phyloP scores from a whole-genome alignment of 2,329 filamentous ascomycete genomes.

The Apiospora aurea region DNA sequence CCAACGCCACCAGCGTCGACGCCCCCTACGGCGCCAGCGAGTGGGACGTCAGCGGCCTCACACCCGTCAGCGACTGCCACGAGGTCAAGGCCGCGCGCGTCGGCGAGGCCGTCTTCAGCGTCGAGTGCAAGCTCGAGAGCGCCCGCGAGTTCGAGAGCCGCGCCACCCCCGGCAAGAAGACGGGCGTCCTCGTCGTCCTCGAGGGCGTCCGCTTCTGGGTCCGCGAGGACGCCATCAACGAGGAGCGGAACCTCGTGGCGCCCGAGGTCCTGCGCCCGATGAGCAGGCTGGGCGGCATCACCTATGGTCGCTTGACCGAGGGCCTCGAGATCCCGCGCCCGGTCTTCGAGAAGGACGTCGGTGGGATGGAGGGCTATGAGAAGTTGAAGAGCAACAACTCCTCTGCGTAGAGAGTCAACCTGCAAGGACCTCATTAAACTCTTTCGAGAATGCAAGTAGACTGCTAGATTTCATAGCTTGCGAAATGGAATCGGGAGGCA shows the following conservation, averaged over 20 bases:
- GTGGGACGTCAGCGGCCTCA: conserved; percentile 81
- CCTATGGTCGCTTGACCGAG: conserved; percentile 76
- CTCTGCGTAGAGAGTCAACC: background rate
- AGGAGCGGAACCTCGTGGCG: conserved; percentile 77
- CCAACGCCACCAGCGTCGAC: conserved; percentile 82
- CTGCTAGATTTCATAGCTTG: background rate
- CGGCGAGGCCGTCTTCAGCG: conserved; percentile 80
- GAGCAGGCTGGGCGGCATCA: conserved; percentile 83
- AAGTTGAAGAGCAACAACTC: conserved; percentile 52
- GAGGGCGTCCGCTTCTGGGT: conserved; percentile 91
- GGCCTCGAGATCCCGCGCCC: conserved; percentile 75
- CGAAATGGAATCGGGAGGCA: background rate
- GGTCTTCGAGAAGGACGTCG: conserved; percentile 59
- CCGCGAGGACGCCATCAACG: conserved; percentile 84
- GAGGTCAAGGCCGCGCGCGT: conserved; percentile 77
- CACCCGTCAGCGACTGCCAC: conserved; percentile 67
- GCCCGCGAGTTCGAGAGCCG: conserved; percentile 79
- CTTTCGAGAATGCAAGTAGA: background rate
- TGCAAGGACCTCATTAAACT: background rate
- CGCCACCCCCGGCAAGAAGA: conserved; percentile 74
- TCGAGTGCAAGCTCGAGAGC: conserved; percentile 82
- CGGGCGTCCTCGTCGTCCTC: conserved; percentile 76
- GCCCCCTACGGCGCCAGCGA: conserved; percentile 79
- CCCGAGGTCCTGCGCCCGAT: conserved; percentile 79
- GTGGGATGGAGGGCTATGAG: conserved; percentile 60